Evolutionary conservation across 208 protist species (phyloP).

Genomic region (Leishmania turanica): DNA sequence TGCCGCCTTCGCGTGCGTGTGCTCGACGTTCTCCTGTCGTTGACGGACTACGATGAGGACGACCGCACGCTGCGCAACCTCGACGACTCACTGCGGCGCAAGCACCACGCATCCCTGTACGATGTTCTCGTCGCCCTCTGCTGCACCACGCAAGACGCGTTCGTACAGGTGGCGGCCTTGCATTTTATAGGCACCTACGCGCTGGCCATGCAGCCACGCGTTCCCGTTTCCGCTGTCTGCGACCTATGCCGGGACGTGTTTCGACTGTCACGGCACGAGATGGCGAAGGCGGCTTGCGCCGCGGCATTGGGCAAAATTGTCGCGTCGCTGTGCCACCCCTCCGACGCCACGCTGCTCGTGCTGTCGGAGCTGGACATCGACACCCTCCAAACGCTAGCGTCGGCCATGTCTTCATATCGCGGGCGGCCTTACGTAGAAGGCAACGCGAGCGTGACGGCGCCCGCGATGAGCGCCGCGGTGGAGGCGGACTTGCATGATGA

Average conservation of each 20-base stretch:
- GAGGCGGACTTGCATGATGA: slow-evolving; percentile 47
- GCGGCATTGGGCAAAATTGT: slow-evolving; percentile 49
- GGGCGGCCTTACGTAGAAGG: background rate
- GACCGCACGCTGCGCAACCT: slow-evolving; percentile 72
- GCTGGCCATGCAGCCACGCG: slow-evolving; percentile 50
- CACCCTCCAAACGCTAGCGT: slow-evolving; percentile 25
- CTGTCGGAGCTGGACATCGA: slow-evolving; percentile 27
- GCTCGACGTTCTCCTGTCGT: slow-evolving; percentile 78
- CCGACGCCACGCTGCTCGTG: slow-evolving; percentile 12
- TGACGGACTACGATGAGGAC: slow-evolving; percentile 78
- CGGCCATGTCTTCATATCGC: slow-evolving; percentile 46
- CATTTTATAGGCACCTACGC: slow-evolving; percentile 67
- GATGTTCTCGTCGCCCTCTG: slow-evolving; percentile 48
- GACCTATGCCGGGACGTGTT: slow-evolving; percentile 77
- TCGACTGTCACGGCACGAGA: slow-evolving; percentile 55
- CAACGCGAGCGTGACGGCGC: background rate
- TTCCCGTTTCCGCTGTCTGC: slow-evolving; percentile 44
- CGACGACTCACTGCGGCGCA: slow-evolving; percentile 41
- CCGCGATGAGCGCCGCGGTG: background rate
- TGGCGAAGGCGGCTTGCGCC: slow-evolving; percentile 83
- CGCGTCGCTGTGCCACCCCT: slow-evolving; percentile 17
- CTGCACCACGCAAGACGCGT: slow-evolving; percentile 20
- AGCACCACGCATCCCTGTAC: slow-evolving; percentile 38
- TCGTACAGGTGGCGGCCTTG: slow-evolving; percentile 74
- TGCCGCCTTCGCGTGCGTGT: slow-evolving; percentile 52